These are phyloP conservation scores for Akanthomyces muscarius DNA, from an alignment of 2,329 filamentous ascomycete species.

Conservation along the genomic window DNA sequence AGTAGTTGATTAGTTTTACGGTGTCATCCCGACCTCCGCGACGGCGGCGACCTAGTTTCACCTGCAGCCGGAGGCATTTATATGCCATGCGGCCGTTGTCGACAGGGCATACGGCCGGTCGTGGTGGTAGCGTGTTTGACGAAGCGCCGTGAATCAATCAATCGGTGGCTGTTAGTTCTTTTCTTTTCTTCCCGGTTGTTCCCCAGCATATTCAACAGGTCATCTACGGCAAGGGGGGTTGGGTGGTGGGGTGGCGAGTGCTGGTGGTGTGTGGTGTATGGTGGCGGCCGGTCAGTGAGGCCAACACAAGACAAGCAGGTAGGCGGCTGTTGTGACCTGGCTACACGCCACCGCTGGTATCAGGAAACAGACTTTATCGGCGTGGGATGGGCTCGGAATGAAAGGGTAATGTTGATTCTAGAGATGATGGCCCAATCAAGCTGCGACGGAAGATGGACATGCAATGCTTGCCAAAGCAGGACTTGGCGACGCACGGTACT, in stretches of 20 bases:
- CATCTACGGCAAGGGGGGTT: not conserved
- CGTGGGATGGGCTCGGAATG: not conserved
- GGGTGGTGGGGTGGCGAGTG: not conserved
- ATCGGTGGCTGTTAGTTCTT: not conserved
- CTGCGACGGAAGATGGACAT: not conserved
- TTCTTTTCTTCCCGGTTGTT: not conserved
- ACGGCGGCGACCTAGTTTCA: not conserved
- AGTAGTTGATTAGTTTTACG: not conserved
- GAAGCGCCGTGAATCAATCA: slow-evolving; percentile 8
- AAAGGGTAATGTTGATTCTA: not conserved
- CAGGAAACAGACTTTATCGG: not conserved
- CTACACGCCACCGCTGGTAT: not conserved
- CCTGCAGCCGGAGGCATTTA: not conserved
- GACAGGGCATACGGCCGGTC: not conserved
- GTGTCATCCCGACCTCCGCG: slow-evolving; percentile 3
- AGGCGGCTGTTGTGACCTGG: slow-evolving; percentile 10
- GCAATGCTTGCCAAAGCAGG: not conserved
- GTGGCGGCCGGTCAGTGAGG: slow-evolving; percentile 2
- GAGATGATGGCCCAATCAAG: not conserved
- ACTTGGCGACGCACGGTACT: not conserved
- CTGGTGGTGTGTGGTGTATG: not conserved
- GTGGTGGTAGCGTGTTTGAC: slow-evolving; percentile 8
- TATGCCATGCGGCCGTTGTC: not conserved
- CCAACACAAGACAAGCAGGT: not conserved
- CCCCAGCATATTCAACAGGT: not conserved